A percentile compares a stretch with the other conserved stretches of the same genome.
phyloP scores from a whole-genome alignment of 345 rosid genomes.

The Eucalyptus albens region DNA sequence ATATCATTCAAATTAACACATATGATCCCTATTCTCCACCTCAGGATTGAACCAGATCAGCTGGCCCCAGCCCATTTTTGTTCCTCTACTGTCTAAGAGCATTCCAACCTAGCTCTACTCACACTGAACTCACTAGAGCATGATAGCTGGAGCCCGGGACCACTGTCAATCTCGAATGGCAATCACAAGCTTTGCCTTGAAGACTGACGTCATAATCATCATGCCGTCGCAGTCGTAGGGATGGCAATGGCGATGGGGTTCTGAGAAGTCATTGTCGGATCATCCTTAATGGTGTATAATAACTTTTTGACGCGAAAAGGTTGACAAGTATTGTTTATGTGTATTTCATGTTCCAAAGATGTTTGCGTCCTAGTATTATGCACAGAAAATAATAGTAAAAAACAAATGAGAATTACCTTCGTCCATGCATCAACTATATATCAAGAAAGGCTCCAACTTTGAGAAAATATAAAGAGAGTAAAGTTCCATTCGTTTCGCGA shows the following conservation, averaged over 20 bases:
- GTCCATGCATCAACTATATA: background rate
- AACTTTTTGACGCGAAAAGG: background rate
- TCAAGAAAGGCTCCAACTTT: background rate
- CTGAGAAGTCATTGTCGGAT: background rate
- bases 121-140: background rate
- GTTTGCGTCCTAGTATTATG: background rate
- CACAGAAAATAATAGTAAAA: background rate
- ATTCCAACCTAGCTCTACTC: background rate
- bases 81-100: background rate
- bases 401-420: background rate
- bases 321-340: background rate
- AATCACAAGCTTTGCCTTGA: background rate
- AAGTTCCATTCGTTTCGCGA: accelerated
- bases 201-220: background rate
- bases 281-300: background rate
- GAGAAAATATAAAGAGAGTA: background rate
- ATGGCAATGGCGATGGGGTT: background rate
- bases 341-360: background rate
- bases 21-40: background rate
- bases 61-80: background rate
- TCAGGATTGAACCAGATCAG: background rate
- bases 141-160: background rate
- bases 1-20: background rate
- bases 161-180: background rate
- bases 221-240: background rate